These are phyloP conservation scores for Kodamaea kaohsiungensis DNA, from an alignment of 805 yeast genomes.

Conservation along the genomic window DNA sequence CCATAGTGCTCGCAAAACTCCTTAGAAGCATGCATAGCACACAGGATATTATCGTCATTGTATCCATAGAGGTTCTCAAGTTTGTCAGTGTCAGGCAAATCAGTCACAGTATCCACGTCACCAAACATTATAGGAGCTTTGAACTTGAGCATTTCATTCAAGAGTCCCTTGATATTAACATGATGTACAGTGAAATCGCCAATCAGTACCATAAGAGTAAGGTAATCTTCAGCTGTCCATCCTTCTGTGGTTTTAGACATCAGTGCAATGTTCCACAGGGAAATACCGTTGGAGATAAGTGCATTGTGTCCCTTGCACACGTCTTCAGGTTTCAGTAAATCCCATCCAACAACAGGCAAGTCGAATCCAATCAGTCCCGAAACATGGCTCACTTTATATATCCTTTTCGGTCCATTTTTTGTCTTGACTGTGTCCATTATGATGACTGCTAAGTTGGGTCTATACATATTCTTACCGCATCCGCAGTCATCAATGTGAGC, in stretches of 20 bases:
- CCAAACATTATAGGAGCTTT: constrained; percentile 8
- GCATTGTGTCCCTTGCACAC: constrained; percentile 38
- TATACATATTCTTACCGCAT: constrained; percentile 38
- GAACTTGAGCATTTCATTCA: constrained; percentile 14
- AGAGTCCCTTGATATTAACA: constrained; percentile 20
- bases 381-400: constrained; percentile 30
- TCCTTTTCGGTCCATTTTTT: constrained; percentile 3
- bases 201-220: constrained; percentile 20
- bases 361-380: constrained; percentile 32
- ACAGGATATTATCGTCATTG: constrained; percentile 16
- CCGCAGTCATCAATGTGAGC: constrained; percentile 41
- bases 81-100: neutral
- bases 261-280: constrained; percentile 35
- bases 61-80: constrained; percentile 6
- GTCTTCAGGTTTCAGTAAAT: constrained; percentile 19
- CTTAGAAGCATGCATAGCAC: constrained; percentile 16
- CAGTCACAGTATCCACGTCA: neutral
- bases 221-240: constrained; percentile 19
- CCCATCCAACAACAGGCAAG: constrained; percentile 32
- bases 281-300: constrained; percentile 47
- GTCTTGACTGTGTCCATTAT: constrained; percentile 11
- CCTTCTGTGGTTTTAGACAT: constrained; percentile 5
- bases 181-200: constrained; percentile 21
- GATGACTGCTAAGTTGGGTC: constrained; percentile 40
- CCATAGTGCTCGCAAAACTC: constrained; percentile 17